Evolutionary conservation across 306 rosid species (phyloP), one percentile per base, ranked within the genome.

Genomic region (Prosopis cineraria): DNA sequence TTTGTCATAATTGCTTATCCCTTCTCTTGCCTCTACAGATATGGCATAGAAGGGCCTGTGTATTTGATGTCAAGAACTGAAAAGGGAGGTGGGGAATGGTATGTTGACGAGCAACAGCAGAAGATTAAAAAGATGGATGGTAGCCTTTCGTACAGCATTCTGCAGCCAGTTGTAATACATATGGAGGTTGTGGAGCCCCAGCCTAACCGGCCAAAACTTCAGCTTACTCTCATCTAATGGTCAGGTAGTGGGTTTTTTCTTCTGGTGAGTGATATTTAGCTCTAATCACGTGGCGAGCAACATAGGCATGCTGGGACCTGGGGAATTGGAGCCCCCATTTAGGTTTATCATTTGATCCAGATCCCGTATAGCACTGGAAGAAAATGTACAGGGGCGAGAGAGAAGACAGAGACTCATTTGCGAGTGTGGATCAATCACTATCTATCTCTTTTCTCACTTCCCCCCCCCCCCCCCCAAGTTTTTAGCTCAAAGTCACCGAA

Each of bases 121-220:
- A 85, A 87, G 89, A 89, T 96, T 34, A 96, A 78, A 83, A 96
- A 82, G 89, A 87, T 87, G 93, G 99, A 96, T 69, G 94, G 98
- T 13, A 90, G 97, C 73, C 31, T 82, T 74, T 83, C 98, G 27
- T 93, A 86, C 83, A 79, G 85, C 17, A 77, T 91, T 85, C 80
- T 96, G 79, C 97, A 91, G 81, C 36, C 93, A 0, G 96, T 96
- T 27, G 75, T 64, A 63, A 87, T 96, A 72, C 98, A 90, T 75
- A 80, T 96, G 94, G 99, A 96, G 89, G 91, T 96, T 68, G 99
- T 93, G 74, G 98, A 91, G 86, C 99, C 94, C n/a, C 98, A 91
- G 73, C 98, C 99, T 41, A 87, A 93, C 73, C 84, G 97, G 22
- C 89, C 99, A 2, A 96, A 96, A 83, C 98, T 96, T 55, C 93